phyloP scores from a whole-genome alignment of 1,139 yeast species.

The Debaryomyces robertsiae region DNA sequence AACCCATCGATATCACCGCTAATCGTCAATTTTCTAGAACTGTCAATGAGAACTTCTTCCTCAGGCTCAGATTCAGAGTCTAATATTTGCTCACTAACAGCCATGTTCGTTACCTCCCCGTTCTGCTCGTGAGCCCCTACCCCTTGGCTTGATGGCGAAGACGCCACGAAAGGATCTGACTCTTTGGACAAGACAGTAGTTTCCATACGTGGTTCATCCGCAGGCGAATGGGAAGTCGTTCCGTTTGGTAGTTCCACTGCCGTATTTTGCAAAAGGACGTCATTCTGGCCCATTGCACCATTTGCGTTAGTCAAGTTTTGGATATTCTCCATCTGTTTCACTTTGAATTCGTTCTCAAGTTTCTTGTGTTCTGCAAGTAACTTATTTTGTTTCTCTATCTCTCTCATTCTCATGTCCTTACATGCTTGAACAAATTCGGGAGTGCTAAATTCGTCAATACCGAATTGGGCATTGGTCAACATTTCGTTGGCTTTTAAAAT shows the following conservation, averaged over 20 bases:
- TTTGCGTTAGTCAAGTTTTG: slow-evolving; percentile 7
- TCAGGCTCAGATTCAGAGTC: slow-evolving; percentile 31
- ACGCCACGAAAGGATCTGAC: background rate
- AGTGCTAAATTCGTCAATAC: slow-evolving; percentile 82
- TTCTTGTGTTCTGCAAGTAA: slow-evolving; percentile 42
- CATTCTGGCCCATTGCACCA: slow-evolving; percentile 12
- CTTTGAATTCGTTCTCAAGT: slow-evolving; percentile 29
- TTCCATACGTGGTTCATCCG: background rate
- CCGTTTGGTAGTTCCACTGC: background rate
- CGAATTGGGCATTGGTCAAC: slow-evolving; percentile 95
- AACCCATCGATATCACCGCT: slow-evolving; percentile 21
- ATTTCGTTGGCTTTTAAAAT: slow-evolving; percentile 89
- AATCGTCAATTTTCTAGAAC: slow-evolving; percentile 20
- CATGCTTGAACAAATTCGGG: slow-evolving; percentile 78
- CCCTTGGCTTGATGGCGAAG: background rate
- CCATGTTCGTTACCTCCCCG: background rate
- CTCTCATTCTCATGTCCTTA: slow-evolving; percentile 71
- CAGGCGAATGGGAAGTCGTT: background rate
- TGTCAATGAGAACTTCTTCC: slow-evolving; percentile 23
- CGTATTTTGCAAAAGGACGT: slow-evolving; percentile 12
- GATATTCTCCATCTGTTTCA: slow-evolving; percentile 21
- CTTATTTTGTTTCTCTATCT: slow-evolving; percentile 54
- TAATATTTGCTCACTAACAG: background rate
- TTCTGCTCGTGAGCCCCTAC: slow-evolving; percentile 5
- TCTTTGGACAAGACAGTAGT: background rate